A percentile compares a stretch with the other conserved stretches of the same genome.
These are phyloP conservation scores for Alternaria alternata DNA, from an alignment of 2,329 filamentous ascomycete genomes.

Conservation along the genomic window DNA sequence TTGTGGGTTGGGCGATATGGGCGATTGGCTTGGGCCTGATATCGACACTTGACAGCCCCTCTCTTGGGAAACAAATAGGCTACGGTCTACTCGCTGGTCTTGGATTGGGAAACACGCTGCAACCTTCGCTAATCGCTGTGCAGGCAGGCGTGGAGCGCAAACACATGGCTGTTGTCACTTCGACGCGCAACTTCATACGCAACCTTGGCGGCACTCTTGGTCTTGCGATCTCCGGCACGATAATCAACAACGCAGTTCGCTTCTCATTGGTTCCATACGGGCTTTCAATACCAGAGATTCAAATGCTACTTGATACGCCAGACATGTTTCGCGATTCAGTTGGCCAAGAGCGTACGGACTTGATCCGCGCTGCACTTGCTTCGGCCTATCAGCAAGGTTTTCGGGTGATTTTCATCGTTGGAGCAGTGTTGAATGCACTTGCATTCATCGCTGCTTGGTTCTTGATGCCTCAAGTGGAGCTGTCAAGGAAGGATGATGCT, in stretches of 20 bases:
- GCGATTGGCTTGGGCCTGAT: conserved; percentile 27
- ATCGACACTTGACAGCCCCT: conserved; percentile 24
- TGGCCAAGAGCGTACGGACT: conserved; percentile 16
- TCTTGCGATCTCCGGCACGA: conserved; percentile 57
- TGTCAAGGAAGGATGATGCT: conserved; percentile 26
- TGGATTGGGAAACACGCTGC: conserved; percentile 61
- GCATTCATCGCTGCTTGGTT: conserved; percentile 28
- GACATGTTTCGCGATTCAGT: conserved; percentile 14
- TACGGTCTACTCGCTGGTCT: conserved; percentile 32
- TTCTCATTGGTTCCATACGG: conserved; percentile 15
- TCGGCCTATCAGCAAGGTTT: conserved; percentile 28
- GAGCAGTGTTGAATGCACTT: conserved; percentile 24
- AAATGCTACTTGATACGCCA: conserved; percentile 26
- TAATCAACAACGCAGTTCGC: conserved; percentile 41
- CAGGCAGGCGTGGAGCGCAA: conserved; percentile 62
- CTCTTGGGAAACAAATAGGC: conserved; percentile 27
- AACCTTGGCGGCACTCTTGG: conserved; percentile 67
- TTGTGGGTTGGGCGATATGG: conserved; percentile 32
- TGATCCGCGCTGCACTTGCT: conserved; percentile 14
- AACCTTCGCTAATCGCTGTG: conserved; percentile 64
- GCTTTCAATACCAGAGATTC: conserved; percentile 19
- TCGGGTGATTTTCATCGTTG: conserved; percentile 27
- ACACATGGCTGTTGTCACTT: conserved; percentile 69
- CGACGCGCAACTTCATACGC: conserved; percentile 69
- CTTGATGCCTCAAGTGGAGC: conserved; percentile 29